These are phyloP conservation scores for Trichosporon ovoides DNA, from an alignment of 1,284 basidiomycete species.

Conservation along the genomic window DNA sequence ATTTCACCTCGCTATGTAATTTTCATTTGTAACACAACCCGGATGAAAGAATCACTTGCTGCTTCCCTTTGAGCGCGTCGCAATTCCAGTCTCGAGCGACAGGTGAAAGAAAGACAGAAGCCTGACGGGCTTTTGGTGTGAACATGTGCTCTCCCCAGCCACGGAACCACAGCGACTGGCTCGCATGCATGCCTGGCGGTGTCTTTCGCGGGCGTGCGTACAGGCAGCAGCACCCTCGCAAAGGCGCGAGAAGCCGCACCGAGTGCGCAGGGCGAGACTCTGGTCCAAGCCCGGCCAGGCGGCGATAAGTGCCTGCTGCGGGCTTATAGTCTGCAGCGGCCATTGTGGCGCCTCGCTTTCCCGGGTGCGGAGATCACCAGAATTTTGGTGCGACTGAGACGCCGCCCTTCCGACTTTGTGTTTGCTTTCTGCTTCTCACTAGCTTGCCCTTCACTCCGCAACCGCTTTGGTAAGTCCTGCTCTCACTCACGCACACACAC, in stretches of 20 bases:
- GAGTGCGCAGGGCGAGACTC: neutral
- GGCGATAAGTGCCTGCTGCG: too few relatives aligned
- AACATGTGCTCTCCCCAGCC: too few relatives aligned
- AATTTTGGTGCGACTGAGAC: neutral
- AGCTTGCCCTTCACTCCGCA: neutral
- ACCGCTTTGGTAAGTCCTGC: neutral
- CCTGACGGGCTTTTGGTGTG: too few relatives aligned
- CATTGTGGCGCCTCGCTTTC: neutral
- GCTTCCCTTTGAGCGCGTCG: neutral
- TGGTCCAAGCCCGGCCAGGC: too few relatives aligned
- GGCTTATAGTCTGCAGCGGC: neutral
- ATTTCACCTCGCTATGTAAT: conserved; percentile 7
- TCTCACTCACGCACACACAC: neutral
- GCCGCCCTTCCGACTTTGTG: too few relatives aligned
- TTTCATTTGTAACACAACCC: neutral
- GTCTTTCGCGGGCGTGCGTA: neutral
- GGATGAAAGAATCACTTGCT: neutral
- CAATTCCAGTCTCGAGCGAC: neutral
- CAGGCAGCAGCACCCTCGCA: neutral
- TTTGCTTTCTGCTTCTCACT: neutral
- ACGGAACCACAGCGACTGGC: too few relatives aligned
- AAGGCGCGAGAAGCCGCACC: neutral
- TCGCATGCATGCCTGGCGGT: neutral
- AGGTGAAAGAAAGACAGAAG: neutral
- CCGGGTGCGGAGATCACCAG: neutral